Base-by-base conservation (phyloP, 1,284 basidiomycete genomes). In the Puccinia triticina region DNA sequence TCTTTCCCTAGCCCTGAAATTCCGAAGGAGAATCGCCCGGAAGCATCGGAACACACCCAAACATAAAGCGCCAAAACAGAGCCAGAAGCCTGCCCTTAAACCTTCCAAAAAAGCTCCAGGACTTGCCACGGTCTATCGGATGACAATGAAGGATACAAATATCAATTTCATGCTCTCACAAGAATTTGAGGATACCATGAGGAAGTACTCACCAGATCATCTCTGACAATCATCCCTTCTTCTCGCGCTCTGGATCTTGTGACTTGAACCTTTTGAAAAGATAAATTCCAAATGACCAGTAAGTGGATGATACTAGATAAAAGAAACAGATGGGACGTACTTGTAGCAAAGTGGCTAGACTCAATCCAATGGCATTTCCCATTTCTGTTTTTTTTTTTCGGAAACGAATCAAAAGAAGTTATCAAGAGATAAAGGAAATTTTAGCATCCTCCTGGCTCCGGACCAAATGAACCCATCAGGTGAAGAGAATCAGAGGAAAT, bases 291-390 rank as follows among this genome's bases (percentile, higher is more conserved):
- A 1, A 55, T 21, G 29, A 53, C 18, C 71, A 21, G 2, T 4
- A 18, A 18, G 18, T 8, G 7, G 5, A 29, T 29, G 26, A 14
- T 34, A 10, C 18, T 18, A 18, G 43, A 32, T 23, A 73, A 50
- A 73, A 3, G 46, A 73, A 29, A 73, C 18, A 55, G 32, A 46
- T n/a, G 26, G 4, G 37, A 76, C 74, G 21, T 26, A 73, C 79
- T 66, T 81, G 79, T 37, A 73, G 67, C 43, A 81, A 32, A 32
- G 79, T 81, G 18, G 79, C 79, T 37, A 81, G 23, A 48, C 79
- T 73, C 29, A 81, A 59, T 3, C 79, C 79, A 53, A 81, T 79
- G 0, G 67, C 77, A 43, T 71, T 79, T 16, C 77, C 77, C 66
- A 79, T 79, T 46, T 79, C 74, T 76, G 34, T 50, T 43, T 16